Evolutionary conservation across 2,329 filamentous ascomycete species (phyloP), one percentile per base, ranked within the genome.

Genomic region (Fusarium sp.): DNA sequence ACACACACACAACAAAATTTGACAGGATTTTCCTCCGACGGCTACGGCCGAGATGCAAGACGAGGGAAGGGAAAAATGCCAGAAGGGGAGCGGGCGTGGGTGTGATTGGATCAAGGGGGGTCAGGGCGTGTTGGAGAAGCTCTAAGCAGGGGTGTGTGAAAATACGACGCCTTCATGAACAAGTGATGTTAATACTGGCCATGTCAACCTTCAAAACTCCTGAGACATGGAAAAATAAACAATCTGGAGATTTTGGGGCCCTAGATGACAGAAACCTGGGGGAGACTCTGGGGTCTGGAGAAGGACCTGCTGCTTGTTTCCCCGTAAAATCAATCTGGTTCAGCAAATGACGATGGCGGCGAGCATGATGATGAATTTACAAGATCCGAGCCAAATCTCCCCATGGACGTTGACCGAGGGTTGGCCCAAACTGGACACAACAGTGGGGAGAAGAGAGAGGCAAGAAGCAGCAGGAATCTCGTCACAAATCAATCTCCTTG

Each of bases 271-370:
- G 29, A 24, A 64, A 64, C 55, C 65, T 62, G 53, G 72, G 67
- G 68, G 72, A 64, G 55, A 72, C 56, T 74, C 72, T 70, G 69
- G 72, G 72, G 72, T 75, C 60, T 66, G 72, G 71, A 71, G 68
- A 49, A 65, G 22, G 27, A 31, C 17, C 46, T 53, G 46, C 22
- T 46, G 63, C 59, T 62, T 44, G 55, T 63, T 68, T 71, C 62
- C 60, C 69, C 66, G 64, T 62, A 72, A 55, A 49, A 53, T 31
- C 24, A 33, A 33, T 33, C 31, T 33, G 55, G 24, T 36, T 49
- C 55, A 64, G 72, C 60, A 63, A 67, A 67, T 63, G 59, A 49
- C 59, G 35, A 63, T 36, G 24, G 31, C 51, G 24, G 55, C 29
- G 42, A 59, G 17, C 31, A 62, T 58, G 55, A 56, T 66, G 56